Evolutionary conservation across 2,329 filamentous ascomycete species (phyloP), one percentile per base, ranked within the genome.

Genomic region (Colletotrichum endophyticum): DNA sequence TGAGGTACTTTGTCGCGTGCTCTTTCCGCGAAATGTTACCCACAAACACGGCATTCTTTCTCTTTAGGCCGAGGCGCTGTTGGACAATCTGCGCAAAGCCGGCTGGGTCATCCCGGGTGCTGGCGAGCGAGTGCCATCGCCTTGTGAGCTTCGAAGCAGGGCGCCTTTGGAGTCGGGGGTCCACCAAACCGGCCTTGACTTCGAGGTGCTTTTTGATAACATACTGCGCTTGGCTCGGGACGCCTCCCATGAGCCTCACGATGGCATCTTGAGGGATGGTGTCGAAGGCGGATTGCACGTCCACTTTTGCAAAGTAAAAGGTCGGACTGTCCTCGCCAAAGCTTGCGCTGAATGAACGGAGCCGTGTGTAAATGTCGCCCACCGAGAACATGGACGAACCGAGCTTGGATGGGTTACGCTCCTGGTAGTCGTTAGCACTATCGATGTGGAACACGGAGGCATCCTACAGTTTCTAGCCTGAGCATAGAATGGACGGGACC

Each of bases 211-310:
- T 96, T 9, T 90, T 89, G 64, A 98, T 89, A 9, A 90, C 89
- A 82, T 99, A 99, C 27, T 87, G 86, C 5, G 89, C 84, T 73
- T 94, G 87, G 15, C 86, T 86, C 78, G 84, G 91, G 78, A 90
- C 92, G 69, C 82, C 92, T 74, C 78, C 84, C 78, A 98, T 90
- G 30, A 99, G 87, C 28, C 88, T 83, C 39, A 98, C 82, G 22
- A 99, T 87, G 1, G 92, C 91, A 30, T 90, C 85, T 83, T 99
- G 97, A 0, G 97, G 97, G 61, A 99, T 98, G 0, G 95, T 98
- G 84, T 99, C 97, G 83, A 98, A 99, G 80, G 96, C 98, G 3
- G 95, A 92, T 82, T 95, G 92, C 25, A 99, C 96, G 81, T 99
- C 97, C 15, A 98, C 88, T 83, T 99, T 99, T 76, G 93, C 96